Conservation (phyloP, 2,329 filamentous ascomycete genomes). For the Massarina eburnea region DNA sequence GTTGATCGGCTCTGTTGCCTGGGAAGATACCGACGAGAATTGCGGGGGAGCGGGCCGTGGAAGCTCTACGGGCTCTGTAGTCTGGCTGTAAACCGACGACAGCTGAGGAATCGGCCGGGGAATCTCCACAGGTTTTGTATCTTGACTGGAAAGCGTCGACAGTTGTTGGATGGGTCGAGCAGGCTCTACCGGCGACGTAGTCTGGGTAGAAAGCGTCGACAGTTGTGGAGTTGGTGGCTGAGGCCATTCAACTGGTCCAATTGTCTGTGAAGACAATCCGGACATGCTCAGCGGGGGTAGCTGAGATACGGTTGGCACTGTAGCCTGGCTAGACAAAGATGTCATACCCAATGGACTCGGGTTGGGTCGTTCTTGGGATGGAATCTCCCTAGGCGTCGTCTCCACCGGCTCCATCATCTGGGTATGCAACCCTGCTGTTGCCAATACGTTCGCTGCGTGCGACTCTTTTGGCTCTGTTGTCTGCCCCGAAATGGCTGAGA, state of each 20-base stretch:
- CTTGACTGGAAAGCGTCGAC: constrained; percentile 31
- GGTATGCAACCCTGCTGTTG: constrained; percentile 24
- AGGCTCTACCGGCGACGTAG: constrained; percentile 19
- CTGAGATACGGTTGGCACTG: constrained; percentile 17
- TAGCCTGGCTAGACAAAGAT: constrained; percentile 14
- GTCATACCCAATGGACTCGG: constrained; percentile 15
- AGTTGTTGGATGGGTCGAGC: constrained; percentile 16
- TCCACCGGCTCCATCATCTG: constrained; percentile 29
- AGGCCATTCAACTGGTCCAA: constrained; percentile 23
- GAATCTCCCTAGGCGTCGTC: constrained; percentile 1
- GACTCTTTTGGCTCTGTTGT: constrained; percentile 29
- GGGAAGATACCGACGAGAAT: constrained; percentile 23
- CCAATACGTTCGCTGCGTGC: constrained; percentile 16
- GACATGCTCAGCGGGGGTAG: constrained; percentile 27
- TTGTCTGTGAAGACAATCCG: constrained; percentile 27
- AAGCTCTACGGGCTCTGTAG: constrained; percentile 28
- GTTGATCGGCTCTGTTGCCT: constrained; percentile 25
- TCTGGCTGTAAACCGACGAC: constrained; percentile 20
- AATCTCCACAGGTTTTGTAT: constrained; percentile 26
- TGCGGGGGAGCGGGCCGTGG: constrained; percentile 13
- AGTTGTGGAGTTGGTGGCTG: constrained; percentile 18
- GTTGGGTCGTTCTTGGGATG: neutral
- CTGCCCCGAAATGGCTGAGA: constrained; percentile 32
- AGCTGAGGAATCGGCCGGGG: constrained; percentile 18
- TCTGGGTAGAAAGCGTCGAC: constrained; percentile 21